Percentiles rank a stretch among this genome's conserved stretches.
These are phyloP conservation scores for Calonectria honghensis DNA, from an alignment of 2,329 filamentous ascomycete species.

Conservation along the genomic window DNA sequence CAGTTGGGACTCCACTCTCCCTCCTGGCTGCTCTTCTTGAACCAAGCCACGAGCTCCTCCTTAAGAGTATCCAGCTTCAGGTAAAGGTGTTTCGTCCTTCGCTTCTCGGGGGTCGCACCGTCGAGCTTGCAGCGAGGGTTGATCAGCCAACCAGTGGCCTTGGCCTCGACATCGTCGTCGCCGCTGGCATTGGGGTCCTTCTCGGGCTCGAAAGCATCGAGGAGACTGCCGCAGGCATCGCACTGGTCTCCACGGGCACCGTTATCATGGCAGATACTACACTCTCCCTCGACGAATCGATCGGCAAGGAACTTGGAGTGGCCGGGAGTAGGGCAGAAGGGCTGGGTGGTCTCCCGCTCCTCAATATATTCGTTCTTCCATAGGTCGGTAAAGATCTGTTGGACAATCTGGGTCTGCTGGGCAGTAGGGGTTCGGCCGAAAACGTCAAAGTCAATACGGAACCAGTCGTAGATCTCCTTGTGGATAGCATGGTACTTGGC, in stretches of 20 bases:
- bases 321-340: slow-evolving; percentile 83
- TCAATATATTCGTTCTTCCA: slow-evolving; percentile 91
- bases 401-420: slow-evolving; percentile 93
- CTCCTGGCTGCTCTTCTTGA: slow-evolving; percentile 81
- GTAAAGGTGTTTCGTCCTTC: slow-evolving; percentile 93
- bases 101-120: slow-evolving; percentile 84
- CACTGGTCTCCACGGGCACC: slow-evolving; percentile 85
- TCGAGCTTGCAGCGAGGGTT: slow-evolving; percentile 96
- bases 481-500: slow-evolving; percentile 95
- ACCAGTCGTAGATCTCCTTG: slow-evolving; percentile 95
- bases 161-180: slow-evolving; percentile 59
- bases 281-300: slow-evolving; percentile 88
- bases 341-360: slow-evolving; percentile 90
- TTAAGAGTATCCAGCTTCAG: slow-evolving; percentile 91
- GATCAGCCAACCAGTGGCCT: slow-evolving; percentile 74
- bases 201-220: slow-evolving; percentile 80
- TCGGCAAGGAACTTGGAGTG: slow-evolving; percentile 88
- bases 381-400: slow-evolving; percentile 92
- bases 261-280: slow-evolving; percentile 82
- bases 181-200: slow-evolving; percentile 59
- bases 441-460: slow-evolving; percentile 94
- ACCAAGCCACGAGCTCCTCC: slow-evolving; percentile 85
- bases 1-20: slow-evolving; percentile 87
- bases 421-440: slow-evolving; percentile 94
- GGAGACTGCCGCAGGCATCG: slow-evolving; percentile 82